A percentile compares a stretch with the other conserved stretches of the same genome.
phyloP scores from a whole-genome alignment of 2,329 filamentous ascomycete genomes.

The Fusarium mexicanum region DNA sequence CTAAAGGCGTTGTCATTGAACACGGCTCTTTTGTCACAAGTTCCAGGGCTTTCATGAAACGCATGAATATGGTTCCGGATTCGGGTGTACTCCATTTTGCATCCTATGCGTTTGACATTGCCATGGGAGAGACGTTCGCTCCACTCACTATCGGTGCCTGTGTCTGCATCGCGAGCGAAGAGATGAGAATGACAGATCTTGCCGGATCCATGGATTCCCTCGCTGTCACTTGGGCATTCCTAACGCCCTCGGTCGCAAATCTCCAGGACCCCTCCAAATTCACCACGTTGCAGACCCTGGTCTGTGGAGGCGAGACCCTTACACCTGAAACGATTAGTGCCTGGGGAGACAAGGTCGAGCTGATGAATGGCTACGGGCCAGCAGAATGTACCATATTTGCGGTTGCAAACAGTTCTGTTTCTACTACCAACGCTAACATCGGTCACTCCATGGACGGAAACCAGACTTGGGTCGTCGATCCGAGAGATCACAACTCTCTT shows the following conservation, averaged over 20 bases:
- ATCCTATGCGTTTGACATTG: slow-evolving; percentile 39
- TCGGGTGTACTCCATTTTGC: slow-evolving; percentile 36
- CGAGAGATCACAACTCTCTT: slow-evolving; percentile 25
- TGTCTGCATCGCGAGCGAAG: slow-evolving; percentile 38
- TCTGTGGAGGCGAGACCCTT: slow-evolving; percentile 37
- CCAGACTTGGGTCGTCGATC: slow-evolving; percentile 34
- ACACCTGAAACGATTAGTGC: slow-evolving; percentile 18
- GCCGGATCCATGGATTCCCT: slow-evolving; percentile 24
- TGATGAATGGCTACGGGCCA: slow-evolving; percentile 41
- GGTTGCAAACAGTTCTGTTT: slow-evolving; percentile 5
- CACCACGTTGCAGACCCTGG: slow-evolving; percentile 15
- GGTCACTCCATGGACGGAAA: neutral
- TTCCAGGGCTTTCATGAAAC: slow-evolving; percentile 13
- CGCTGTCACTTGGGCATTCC: slow-evolving; percentile 32
- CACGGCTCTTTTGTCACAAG: slow-evolving; percentile 25
- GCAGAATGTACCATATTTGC: slow-evolving; percentile 32
- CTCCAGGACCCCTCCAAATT: slow-evolving; percentile 32
- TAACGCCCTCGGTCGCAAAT: slow-evolving; percentile 40
- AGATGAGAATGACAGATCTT: slow-evolving; percentile 30
- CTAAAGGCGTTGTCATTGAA: slow-evolving; percentile 38
- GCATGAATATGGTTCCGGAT: slow-evolving; percentile 3
- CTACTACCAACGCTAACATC: neutral
- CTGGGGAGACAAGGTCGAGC: slow-evolving; percentile 27
- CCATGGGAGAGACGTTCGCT: slow-evolving; percentile 33
- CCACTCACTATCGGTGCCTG: slow-evolving; percentile 28